Evolutionary conservation across 75 land plant genomes (phyloP), one percentile per base, ranked within the genome.

Genomic region (Pinus tabuliformis): DNA sequence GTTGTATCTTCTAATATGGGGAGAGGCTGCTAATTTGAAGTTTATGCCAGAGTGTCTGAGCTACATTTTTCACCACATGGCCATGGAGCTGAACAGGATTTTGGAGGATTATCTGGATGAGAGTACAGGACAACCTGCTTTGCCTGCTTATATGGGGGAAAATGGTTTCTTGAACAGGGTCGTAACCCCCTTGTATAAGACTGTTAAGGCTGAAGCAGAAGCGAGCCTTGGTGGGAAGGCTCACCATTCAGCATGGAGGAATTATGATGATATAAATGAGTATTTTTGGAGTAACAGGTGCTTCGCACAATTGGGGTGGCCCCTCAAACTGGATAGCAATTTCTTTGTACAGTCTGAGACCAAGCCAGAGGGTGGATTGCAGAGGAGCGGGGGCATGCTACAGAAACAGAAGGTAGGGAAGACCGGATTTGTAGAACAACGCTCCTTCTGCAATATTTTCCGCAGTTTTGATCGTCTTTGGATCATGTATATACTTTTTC

Each of bases 181-280:
- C 16, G 88, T 94, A 17, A 81, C 85, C 57, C 97, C 97, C 1
- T 76, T 94, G n/a, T 94, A 90, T 77, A 64, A 85, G 7, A 81
- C 84, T 57, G 85, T 94, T 26, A 81, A 75, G 58, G 83, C 76
- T 1, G 96, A 91, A 81, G 89, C 89, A 17, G 82, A 83, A 57
- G 70, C 82, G 56, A 86, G 88, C 79, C 73, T 71, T 28, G 77
- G 86, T 57, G 93, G 97, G 4, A 86, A 83, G 21, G 79, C 78
- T 11, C 91, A 93, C 11, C 98, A 95, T 80, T 87, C 95, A 18
- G 88, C 89, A 22, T 95, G 98, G 98, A 84, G 98, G 73, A 95
- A 95, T 61, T 95, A 95, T 70, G 98, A 95, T 75, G 98, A 95
- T 76, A 81, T 95, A 28, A 95, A 95, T 76, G 98, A 95, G 82